Evolutionary conservation across 1,284 basidiomycete species (phyloP).

Genomic region (Filobasidium uniguttulatum): DNA sequence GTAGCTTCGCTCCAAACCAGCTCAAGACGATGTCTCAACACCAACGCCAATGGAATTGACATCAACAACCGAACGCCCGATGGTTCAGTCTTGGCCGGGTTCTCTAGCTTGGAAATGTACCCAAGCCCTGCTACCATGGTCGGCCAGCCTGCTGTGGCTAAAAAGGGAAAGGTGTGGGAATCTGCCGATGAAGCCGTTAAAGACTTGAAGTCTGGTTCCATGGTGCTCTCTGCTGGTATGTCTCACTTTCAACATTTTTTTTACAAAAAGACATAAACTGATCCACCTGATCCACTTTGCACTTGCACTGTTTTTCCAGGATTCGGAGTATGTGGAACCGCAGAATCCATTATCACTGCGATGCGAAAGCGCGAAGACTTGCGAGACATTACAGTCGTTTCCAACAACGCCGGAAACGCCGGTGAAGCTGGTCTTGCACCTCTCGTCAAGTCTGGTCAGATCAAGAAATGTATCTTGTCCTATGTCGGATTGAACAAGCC

Average conservation of each 20-base stretch:
- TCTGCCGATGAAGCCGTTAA: slow-evolving; percentile 65
- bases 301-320: slow-evolving; percentile 14
- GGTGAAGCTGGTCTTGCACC: slow-evolving; percentile 64
- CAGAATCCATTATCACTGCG: slow-evolving; percentile 69
- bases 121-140: too few relatives aligned
- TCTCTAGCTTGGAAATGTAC: too few relatives aligned
- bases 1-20: too few relatives aligned
- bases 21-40: too few relatives aligned
- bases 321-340: slow-evolving; percentile 35
- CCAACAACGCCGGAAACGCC: slow-evolving; percentile 71
- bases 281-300: neutral
- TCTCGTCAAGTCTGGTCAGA: slow-evolving; percentile 59
- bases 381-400: slow-evolving; percentile 60
- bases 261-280: neutral
- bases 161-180: slow-evolving; percentile 56
- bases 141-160: too few relatives aligned
- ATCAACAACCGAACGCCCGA: too few relatives aligned
- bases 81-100: too few relatives aligned
- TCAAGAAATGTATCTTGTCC: slow-evolving; percentile 71
- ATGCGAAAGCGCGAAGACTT: slow-evolving; percentile 59
- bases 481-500: slow-evolving; percentile 56
- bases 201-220: slow-evolving; percentile 66
- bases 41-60: too few relatives aligned
- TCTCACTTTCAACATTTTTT: neutral
- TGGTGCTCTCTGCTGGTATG: slow-evolving; percentile 65